These are phyloP conservation scores for Blastocystis sp. DNA, from an alignment of 352 stramenopile species.

Conservation along the genomic window DNA sequence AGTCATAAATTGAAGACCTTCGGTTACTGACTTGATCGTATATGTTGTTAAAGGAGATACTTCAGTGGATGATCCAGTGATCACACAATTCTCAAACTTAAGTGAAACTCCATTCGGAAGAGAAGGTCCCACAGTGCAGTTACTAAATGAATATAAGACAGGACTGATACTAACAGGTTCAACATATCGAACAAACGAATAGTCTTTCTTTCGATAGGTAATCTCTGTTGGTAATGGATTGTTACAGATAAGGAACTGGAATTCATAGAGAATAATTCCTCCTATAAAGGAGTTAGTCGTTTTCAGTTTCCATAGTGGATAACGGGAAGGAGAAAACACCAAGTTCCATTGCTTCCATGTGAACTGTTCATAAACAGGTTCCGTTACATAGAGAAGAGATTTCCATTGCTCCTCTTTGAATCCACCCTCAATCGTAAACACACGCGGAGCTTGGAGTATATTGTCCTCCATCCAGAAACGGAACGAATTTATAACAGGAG, in stretches of 20 bases:
- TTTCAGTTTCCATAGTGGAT: neutral
- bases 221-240: neutral
- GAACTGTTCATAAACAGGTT: no score
- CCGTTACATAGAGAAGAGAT: no score
- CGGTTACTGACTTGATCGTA: neutral
- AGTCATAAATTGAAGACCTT: neutral
- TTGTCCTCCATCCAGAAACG: neutral
- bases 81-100: neutral
- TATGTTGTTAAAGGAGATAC: neutral
- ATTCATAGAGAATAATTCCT: neutral
- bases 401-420: no score
- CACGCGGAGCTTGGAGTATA: no score
- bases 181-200: neutral
- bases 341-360: no score
- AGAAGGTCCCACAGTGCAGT: neutral
- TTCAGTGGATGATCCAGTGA: neutral
- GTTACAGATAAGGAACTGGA: neutral
- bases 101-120: neutral
- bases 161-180: neutral
- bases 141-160: neutral
- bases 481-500: neutral
- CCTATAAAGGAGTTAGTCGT: no score
- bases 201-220: neutral
- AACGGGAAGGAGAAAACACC: neutral
- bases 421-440: no score